phyloP scores from a whole-genome alignment of 306 rosid species.

The Prunus campanulata region DNA sequence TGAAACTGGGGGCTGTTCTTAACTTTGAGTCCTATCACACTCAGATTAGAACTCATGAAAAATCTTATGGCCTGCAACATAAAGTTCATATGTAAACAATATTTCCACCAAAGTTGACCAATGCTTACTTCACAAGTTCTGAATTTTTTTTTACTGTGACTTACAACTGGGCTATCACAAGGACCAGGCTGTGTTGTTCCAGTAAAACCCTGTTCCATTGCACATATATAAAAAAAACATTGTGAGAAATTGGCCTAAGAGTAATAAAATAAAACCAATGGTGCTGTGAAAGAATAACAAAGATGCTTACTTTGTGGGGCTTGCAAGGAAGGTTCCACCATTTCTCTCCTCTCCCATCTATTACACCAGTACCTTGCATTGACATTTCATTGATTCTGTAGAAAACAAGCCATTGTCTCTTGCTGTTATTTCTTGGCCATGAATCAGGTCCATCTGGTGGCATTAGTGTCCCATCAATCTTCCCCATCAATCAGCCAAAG shows the following conservation, averaged over 20 bases:
- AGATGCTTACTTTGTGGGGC: constrained; percentile 41
- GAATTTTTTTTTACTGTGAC: background rate
- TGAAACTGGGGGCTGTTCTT: constrained; percentile 52
- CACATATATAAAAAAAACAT: background rate
- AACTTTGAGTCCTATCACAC: constrained; percentile 36
- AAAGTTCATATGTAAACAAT: background rate
- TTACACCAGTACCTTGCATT: constrained; percentile 50
- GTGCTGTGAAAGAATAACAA: background rate
- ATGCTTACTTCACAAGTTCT: background rate
- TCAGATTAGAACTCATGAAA: constrained; percentile 36
- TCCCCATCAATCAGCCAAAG: background rate
- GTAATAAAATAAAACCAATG: background rate
- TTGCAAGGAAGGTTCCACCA: constrained; percentile 75
- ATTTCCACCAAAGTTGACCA: background rate
- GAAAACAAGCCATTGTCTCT: constrained; percentile 62
- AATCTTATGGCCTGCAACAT: constrained; percentile 42
- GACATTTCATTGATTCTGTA: constrained; percentile 49
- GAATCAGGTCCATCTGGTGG: constrained; percentile 62
- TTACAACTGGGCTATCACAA: constrained; percentile 65
- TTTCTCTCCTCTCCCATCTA: constrained; percentile 65
- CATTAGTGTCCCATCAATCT: constrained; percentile 54
- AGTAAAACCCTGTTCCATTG: constrained; percentile 37
- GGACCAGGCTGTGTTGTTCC: constrained; percentile 31
- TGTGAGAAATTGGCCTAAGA: background rate
- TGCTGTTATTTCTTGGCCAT: constrained; percentile 43